Percentiles rank a stretch among this genome's conserved stretches.
Conservation (phyloP, 805 yeast species). For the Barnettozyma siamensis region DNA sequence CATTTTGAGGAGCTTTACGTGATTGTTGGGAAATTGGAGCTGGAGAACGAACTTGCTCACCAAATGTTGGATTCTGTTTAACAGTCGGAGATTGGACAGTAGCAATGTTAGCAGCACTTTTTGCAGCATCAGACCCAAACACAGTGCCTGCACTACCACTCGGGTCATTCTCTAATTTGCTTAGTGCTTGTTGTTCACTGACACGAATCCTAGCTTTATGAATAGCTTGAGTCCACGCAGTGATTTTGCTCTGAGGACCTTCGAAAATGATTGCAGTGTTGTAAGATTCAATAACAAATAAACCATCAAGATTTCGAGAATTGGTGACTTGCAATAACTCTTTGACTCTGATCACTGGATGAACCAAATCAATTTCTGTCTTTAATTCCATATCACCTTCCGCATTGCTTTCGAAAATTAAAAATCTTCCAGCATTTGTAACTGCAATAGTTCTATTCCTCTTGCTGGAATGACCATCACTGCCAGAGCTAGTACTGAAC, state of each 20-base stretch:
- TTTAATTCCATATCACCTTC: slow-evolving; percentile 40
- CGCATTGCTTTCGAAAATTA: slow-evolving; percentile 39
- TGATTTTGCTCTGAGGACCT: slow-evolving; percentile 44
- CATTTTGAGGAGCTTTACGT: not conserved
- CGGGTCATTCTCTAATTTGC: slow-evolving; percentile 23
- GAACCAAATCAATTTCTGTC: slow-evolving; percentile 49
- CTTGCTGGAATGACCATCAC: slow-evolving; percentile 28
- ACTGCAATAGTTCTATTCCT: slow-evolving; percentile 47
- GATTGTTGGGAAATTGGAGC: slow-evolving; percentile 6
- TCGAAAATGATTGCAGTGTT: slow-evolving; percentile 51
- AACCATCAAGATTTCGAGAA: slow-evolving; percentile 29
- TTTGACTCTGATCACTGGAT: slow-evolving; percentile 48
- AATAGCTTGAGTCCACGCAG: slow-evolving; percentile 52
- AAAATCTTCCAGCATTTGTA: slow-evolving; percentile 58
- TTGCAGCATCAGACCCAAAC: slow-evolving; percentile 31
- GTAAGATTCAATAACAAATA: slow-evolving; percentile 54
- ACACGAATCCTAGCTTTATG: slow-evolving; percentile 44
- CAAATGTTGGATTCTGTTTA: not conserved
- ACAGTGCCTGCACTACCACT: slow-evolving; percentile 28
- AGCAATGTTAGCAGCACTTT: slow-evolving; percentile 32
- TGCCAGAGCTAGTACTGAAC: slow-evolving; percentile 14
- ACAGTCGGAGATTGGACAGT: slow-evolving; percentile 13
- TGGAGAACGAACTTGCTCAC: slow-evolving; percentile 1
- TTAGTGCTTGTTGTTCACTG: slow-evolving; percentile 36
- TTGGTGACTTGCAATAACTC: slow-evolving; percentile 44